Conservation (phyloP, 352 stramenopile genomes). For the Vaucheria bursata region DNA sequence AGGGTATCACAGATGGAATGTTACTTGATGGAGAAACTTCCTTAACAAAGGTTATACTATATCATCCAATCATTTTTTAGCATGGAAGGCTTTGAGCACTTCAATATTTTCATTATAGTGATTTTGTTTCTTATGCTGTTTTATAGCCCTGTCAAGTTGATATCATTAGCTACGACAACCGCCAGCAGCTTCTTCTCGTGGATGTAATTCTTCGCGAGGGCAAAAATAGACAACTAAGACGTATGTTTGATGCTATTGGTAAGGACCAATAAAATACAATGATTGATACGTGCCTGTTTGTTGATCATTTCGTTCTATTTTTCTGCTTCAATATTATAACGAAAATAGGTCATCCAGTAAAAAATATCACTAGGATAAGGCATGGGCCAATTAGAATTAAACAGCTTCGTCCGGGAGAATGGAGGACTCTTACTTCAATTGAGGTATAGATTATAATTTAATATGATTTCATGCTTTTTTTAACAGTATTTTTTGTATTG, state of each 20-base stretch:
- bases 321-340: not conserved
- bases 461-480: no score
- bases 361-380: conserved; percentile 27
- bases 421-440: conserved; percentile 12
- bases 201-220: conserved; percentile 45
- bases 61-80: no score
- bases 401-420: conserved; percentile 39
- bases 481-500: no score
- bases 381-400: conserved; percentile 45
- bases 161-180: conserved; percentile 30
- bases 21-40: conserved; percentile 25
- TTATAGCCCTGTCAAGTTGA: conserved; percentile 30
- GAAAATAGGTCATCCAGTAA: conserved; percentile 18
- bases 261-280: not conserved
- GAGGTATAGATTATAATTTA: not conserved
- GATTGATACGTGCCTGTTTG: not conserved
- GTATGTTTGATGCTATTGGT: conserved; percentile 47
- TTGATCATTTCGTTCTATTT: not conserved
- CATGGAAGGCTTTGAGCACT: no score
- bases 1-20: conserved; percentile 34
- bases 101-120: not conserved
- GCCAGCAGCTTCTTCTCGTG: conserved; percentile 13
- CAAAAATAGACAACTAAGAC: conserved; percentile 41
- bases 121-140: not conserved
- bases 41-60: not conserved